Percentiles rank a stretch among this genome's conserved stretches.
These are phyloP conservation scores for Firmiana major DNA, from an alignment of 345 rosid species.

Conservation along the genomic window DNA sequence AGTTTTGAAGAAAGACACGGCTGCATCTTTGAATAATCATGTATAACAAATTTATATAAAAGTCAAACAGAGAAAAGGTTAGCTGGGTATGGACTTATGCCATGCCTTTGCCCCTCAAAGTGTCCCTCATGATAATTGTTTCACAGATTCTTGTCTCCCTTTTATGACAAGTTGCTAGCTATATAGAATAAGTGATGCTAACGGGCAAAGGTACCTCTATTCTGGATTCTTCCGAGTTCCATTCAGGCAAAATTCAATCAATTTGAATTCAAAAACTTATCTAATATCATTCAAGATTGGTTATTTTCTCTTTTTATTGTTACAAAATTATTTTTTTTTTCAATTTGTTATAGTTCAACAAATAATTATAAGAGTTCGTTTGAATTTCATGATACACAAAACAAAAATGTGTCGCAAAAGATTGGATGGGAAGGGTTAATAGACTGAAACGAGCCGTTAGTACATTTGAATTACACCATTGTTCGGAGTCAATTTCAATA, in stretches of 20 bases:
- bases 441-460: no score
- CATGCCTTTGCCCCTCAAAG: constrained; percentile 4
- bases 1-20: neutral
- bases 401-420: no score
- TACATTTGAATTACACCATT: no score
- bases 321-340: no score
- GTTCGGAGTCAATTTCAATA: no score
- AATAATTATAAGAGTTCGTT: no score
- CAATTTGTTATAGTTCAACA: no score
- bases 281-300: neutral
- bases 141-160: constrained; percentile 17
- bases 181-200: neutral
- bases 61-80: neutral
- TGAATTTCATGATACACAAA: no score
- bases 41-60: neutral
- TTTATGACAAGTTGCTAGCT: constrained; percentile 1
- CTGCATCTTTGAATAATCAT: neutral
- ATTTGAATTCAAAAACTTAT: neutral
- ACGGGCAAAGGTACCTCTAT: neutral
- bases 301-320: neutral
- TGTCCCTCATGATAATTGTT: constrained; percentile 11
- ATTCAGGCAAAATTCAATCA: neutral
- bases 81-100: neutral
- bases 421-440: no score
- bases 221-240: neutral